Conservation (phyloP, 2,329 filamentous ascomycete genomes). For the Botrytis squamosa region DNA sequence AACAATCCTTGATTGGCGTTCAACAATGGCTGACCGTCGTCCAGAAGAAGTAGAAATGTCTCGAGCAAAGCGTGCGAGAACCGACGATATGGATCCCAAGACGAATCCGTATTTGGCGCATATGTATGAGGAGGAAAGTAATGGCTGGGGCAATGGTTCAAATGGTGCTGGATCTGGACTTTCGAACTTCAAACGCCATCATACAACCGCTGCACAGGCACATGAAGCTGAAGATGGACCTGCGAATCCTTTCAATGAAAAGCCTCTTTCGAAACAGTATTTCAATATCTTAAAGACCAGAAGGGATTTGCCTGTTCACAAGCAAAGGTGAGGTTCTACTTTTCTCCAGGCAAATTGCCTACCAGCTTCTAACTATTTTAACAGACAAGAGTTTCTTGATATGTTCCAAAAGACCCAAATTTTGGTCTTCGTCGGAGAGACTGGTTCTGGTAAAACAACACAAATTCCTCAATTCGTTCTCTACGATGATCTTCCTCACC, state of each 20-base stretch:
- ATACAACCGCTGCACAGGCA: slow-evolving; percentile 76
- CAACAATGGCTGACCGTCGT: slow-evolving; percentile 56
- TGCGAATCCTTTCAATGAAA: slow-evolving; percentile 80
- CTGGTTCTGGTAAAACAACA: slow-evolving; percentile 97
- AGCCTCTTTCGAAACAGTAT: slow-evolving; percentile 76
- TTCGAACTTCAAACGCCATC: slow-evolving; percentile 66
- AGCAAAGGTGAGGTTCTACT: slow-evolving; percentile 65
- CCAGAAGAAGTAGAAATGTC: slow-evolving; percentile 49
- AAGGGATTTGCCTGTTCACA: slow-evolving; percentile 84
- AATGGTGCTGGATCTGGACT: slow-evolving; percentile 41
- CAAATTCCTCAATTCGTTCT: slow-evolving; percentile 99
- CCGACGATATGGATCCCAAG: slow-evolving; percentile 48
- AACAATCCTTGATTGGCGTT: slow-evolving; percentile 25
- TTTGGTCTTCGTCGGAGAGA: slow-evolving; percentile 97
- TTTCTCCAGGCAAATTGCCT: neutral
- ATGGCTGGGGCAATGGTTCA: slow-evolving; percentile 38
- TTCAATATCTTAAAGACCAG: slow-evolving; percentile 84
- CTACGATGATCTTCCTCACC: slow-evolving; percentile 90
- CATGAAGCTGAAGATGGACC: slow-evolving; percentile 74
- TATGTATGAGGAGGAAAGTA: slow-evolving; percentile 61
- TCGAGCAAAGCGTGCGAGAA: slow-evolving; percentile 48
- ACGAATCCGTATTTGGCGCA: slow-evolving; percentile 91
- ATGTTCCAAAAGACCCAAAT: slow-evolving; percentile 94
- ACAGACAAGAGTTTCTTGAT: slow-evolving; percentile 83
- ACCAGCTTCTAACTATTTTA: slow-evolving; percentile 26